These are phyloP conservation scores for Xylaria digitata DNA, from an alignment of 2,329 filamentous ascomycete species.

Conservation along the genomic window DNA sequence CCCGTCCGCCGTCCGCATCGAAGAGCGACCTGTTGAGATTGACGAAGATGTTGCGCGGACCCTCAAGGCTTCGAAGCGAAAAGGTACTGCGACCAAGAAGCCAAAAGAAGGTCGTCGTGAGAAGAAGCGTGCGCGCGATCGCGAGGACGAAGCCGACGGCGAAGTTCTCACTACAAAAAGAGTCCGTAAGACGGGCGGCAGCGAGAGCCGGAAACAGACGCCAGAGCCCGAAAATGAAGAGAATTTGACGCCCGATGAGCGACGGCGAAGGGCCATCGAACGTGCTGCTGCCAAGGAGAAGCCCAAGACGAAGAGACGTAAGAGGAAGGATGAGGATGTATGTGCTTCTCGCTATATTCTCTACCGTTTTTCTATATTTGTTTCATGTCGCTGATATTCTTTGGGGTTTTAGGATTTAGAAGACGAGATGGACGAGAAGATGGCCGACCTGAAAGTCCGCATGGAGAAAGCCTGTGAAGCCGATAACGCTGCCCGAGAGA, in stretches of 20 bases:
- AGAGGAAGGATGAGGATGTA: slow-evolving; percentile 91
- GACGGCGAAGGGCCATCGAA: slow-evolving; percentile 84
- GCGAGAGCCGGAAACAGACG: slow-evolving; percentile 59
- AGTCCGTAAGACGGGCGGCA: slow-evolving; percentile 55
- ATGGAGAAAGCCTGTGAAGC: slow-evolving; percentile 92
- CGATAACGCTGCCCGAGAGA: slow-evolving; percentile 84
- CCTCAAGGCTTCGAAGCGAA: slow-evolving; percentile 73
- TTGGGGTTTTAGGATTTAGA: slow-evolving; percentile 77
- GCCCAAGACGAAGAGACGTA: slow-evolving; percentile 76
- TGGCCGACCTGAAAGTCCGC: slow-evolving; percentile 84
- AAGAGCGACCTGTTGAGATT: slow-evolving; percentile 73
- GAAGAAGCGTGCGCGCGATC: slow-evolving; percentile 70
- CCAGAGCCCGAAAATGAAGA: slow-evolving; percentile 79
- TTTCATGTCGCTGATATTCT: slow-evolving; percentile 22
- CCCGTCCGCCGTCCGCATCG: slow-evolving; percentile 70
- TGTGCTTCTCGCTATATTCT: slow-evolving; percentile 48
- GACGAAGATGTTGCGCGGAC: slow-evolving; percentile 73
- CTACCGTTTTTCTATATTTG: neutral
- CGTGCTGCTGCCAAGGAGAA: slow-evolving; percentile 88
- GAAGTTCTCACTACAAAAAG: slow-evolving; percentile 61
- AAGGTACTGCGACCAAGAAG: slow-evolving; percentile 75
- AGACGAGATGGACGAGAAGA: slow-evolving; percentile 88
- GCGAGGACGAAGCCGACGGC: slow-evolving; percentile 60
- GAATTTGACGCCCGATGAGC: slow-evolving; percentile 83
- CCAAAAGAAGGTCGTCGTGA: slow-evolving; percentile 78